Evolutionary conservation across 208 protist species (phyloP).

Genomic region (Acanthamoeba culbertsoni): DNA sequence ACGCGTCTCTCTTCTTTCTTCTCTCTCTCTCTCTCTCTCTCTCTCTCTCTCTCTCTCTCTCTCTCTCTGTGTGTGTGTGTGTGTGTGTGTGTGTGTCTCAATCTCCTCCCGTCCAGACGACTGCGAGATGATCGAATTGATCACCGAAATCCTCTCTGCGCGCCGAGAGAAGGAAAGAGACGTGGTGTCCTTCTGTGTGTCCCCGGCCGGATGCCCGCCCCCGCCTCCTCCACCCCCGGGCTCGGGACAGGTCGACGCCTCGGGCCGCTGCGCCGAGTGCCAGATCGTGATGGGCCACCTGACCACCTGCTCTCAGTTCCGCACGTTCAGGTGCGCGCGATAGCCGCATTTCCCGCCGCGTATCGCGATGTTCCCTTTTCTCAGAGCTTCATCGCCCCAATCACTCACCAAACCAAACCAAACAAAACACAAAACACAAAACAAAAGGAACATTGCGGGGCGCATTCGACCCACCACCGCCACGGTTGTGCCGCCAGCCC

Average conservation of each 20-base stretch:
- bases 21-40: neutral
- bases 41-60: no score
- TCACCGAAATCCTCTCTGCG: no score
- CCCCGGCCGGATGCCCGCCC: neutral
- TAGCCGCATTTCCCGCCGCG: neutral
- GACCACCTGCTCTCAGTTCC: neutral
- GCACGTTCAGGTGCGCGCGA: neutral
- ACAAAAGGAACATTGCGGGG: neutral
- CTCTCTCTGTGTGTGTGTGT: neutral
- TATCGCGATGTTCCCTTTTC: neutral
- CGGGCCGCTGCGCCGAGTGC: neutral
- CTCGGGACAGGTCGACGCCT: neutral
- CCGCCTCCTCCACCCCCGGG: neutral
- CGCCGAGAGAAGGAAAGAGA: no score
- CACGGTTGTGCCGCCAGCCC: neutral
- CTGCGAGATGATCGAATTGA: no score
- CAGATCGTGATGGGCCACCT: neutral
- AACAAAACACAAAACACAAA: no score
- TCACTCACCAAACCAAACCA: no score
- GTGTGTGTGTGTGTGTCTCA: neutral
- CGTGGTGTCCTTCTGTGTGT: no score
- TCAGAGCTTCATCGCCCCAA: neutral
- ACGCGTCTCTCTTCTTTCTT: no score
- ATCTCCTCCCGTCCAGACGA: neutral
- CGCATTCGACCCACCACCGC: no score